phyloP scores from a whole-genome alignment of 2,329 filamentous ascomycete genomes.

The Cryphonectria naterciae region DNA sequence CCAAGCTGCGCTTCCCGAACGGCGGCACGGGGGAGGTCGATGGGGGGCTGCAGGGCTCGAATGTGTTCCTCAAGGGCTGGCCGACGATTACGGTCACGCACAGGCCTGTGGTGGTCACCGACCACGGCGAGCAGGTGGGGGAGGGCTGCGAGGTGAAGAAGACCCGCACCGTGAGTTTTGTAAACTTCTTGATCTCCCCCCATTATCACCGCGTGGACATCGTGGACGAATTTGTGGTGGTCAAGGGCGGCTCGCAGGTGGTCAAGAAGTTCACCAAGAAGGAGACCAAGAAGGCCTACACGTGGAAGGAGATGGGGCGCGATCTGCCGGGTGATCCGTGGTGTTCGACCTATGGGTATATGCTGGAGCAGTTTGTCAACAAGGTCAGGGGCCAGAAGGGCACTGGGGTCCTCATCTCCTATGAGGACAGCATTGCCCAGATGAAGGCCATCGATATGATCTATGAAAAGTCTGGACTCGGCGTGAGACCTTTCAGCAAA shows the following conservation, averaged over 20 bases:
- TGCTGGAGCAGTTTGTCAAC: slow-evolving; percentile 55
- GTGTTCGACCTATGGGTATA: slow-evolving; percentile 51
- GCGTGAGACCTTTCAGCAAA: slow-evolving; percentile 28
- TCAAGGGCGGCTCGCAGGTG: slow-evolving; percentile 30
- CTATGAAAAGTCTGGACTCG: slow-evolving; percentile 44
- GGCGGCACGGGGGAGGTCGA: slow-evolving; percentile 41
- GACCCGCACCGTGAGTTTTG: slow-evolving; percentile 37
- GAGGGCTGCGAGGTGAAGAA: slow-evolving; percentile 34
- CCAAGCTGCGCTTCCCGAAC: slow-evolving; percentile 45
- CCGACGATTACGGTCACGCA: slow-evolving; percentile 28
- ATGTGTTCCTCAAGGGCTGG: slow-evolving; percentile 30
- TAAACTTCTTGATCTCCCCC: slow-evolving; percentile 35
- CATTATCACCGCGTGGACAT: slow-evolving; percentile 44
- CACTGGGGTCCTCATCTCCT: slow-evolving; percentile 44
- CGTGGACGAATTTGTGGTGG: slow-evolving; percentile 41
- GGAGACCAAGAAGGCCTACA: slow-evolving; percentile 41
- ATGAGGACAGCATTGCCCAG: slow-evolving; percentile 48
- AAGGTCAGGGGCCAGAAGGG: slow-evolving; percentile 44
- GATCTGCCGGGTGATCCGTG: slow-evolving; percentile 39
- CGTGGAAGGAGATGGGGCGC: slow-evolving; percentile 39
- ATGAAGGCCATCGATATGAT: slow-evolving; percentile 53
- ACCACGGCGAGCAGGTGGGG: slow-evolving; percentile 30
- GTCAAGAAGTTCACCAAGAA: slow-evolving; percentile 34
- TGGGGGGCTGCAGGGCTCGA: slow-evolving; percentile 35
- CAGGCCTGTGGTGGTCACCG: slow-evolving; percentile 33